phyloP scores from a whole-genome alignment of 164 flowering plant genomes.

The Hamamelis virginiana region DNA sequence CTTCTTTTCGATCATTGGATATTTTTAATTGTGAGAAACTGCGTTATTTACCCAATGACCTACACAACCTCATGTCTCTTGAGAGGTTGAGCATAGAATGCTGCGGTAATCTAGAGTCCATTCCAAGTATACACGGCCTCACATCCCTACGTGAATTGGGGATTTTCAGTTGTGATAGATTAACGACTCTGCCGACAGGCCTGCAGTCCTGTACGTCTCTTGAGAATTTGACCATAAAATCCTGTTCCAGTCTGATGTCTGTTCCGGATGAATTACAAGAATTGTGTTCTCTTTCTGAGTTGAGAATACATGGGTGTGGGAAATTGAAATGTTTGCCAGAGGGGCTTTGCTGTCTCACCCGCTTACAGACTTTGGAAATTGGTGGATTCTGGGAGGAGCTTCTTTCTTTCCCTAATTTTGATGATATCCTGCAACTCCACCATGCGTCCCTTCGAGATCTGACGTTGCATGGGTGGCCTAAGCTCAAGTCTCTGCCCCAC shows the following conservation, averaged over 20 bases:
- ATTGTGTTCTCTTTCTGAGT: background rate
- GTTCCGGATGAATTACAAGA: background rate
- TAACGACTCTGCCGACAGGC: too few species aligned
- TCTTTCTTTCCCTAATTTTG: background rate
- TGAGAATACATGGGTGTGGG: background rate
- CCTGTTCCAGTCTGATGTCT: background rate
- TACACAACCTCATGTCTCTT: too few species aligned
- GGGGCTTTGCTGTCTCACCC: background rate
- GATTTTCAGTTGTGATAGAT: too few species aligned
- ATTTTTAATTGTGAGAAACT: too few species aligned
- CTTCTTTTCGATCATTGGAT: too few species aligned
- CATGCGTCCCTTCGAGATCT: background rate
- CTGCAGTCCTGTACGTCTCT: background rate
- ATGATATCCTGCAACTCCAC: background rate
- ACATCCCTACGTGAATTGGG: background rate
- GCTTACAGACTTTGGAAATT: background rate
- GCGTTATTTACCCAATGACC: too few species aligned
- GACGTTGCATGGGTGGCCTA: background rate
- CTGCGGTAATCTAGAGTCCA: background rate
- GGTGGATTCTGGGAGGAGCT: conserved; percentile 2
- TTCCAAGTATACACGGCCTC: background rate
- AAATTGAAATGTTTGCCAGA: background rate
- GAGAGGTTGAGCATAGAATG: background rate
- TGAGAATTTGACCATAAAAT: background rate
- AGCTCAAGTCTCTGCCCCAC: conserved; percentile 10